Evolutionary conservation across 208 protist species (phyloP).

Genomic region (Acanthamoeba castellanii): DNA sequence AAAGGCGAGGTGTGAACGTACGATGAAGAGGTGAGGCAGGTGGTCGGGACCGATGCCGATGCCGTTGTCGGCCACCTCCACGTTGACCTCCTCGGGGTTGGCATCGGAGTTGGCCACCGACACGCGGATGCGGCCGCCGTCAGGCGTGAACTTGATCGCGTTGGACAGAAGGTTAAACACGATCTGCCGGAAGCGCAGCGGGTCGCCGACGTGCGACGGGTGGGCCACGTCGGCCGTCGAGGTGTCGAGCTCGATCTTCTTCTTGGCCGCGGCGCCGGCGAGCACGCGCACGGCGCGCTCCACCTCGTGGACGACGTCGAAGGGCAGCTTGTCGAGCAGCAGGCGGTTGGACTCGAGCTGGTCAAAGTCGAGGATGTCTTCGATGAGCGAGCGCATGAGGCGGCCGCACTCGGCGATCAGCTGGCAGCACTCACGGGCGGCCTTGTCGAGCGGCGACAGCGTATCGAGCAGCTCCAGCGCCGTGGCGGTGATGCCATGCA

Average conservation of each 20-base stretch:
- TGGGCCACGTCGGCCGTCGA: neutral
- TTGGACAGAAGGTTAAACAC: slow-evolving; percentile 66
- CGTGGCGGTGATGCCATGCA: slow-evolving; percentile 60
- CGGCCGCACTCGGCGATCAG: slow-evolving; percentile 34
- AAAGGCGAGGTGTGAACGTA: neutral
- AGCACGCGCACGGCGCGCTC: slow-evolving; percentile 30
- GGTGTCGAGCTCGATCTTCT: neutral
- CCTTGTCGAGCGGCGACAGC: neutral
- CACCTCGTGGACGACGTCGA: slow-evolving; percentile 3
- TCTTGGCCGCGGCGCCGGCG: neutral
- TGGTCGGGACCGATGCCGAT: slow-evolving; percentile 60
- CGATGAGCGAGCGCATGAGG: slow-evolving; percentile 3
- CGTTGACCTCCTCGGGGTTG: neutral
- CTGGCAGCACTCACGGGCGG: neutral
- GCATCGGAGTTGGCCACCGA: neutral
- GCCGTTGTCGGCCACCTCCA: slow-evolving; percentile 78
- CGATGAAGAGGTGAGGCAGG: neutral
- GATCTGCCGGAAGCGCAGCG: slow-evolving; percentile 54
- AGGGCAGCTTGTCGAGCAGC: slow-evolving; percentile 37
- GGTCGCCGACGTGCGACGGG: slow-evolving; percentile 69
- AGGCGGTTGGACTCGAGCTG: slow-evolving; percentile 5
- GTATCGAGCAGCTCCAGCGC: slow-evolving; percentile 51
- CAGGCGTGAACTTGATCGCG: slow-evolving; percentile 73
- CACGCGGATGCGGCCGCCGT: slow-evolving; percentile 9
- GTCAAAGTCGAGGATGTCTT: slow-evolving; percentile 69